Conservation (phyloP, 2,329 filamentous ascomycete species). For the Colletotrichum incanum region DNA sequence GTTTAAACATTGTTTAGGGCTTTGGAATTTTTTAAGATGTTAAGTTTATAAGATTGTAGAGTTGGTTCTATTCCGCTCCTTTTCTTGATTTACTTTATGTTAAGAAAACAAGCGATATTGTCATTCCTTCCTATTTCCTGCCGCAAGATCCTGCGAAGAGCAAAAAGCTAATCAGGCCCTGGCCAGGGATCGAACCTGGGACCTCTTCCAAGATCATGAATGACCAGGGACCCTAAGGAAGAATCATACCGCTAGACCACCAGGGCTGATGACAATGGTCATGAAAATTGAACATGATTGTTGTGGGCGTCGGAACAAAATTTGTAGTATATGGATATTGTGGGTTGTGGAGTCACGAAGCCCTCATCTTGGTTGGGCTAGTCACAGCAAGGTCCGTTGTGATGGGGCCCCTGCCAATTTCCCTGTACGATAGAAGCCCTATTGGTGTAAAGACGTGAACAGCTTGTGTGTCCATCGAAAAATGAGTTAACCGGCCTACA, state of each 20-base stretch:
- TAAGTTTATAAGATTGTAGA: too few relatives aligned
- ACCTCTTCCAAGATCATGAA: slow-evolving; percentile 27
- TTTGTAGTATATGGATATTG: slow-evolving; percentile 7
- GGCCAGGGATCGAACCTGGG: slow-evolving; percentile 39
- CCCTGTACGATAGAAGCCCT: too few relatives aligned
- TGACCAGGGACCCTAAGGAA: background rate
- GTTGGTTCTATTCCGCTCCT: too few relatives aligned
- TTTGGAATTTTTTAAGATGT: too few relatives aligned
- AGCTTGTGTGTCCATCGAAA: too few relatives aligned
- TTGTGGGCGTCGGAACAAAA: background rate
- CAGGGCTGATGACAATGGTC: slow-evolving; percentile 13
- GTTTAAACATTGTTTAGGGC: too few relatives aligned
- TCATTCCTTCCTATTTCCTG: too few relatives aligned
- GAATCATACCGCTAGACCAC: slow-evolving; percentile 40
- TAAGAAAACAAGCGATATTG: too few relatives aligned
- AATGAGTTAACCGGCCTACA: background rate
- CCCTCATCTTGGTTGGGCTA: background rate
- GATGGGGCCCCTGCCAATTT: background rate
- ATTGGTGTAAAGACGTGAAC: background rate
- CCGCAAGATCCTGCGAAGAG: background rate
- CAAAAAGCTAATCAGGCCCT: slow-evolving; percentile 19
- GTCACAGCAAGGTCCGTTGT: background rate
- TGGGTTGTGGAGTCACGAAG: slow-evolving; percentile 28
- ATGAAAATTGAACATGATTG: background rate
- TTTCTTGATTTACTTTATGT: too few relatives aligned